Base-by-base conservation (phyloP, 2,329 filamentous ascomycete genomes). In the Neofusicoccum sp. region DNA sequence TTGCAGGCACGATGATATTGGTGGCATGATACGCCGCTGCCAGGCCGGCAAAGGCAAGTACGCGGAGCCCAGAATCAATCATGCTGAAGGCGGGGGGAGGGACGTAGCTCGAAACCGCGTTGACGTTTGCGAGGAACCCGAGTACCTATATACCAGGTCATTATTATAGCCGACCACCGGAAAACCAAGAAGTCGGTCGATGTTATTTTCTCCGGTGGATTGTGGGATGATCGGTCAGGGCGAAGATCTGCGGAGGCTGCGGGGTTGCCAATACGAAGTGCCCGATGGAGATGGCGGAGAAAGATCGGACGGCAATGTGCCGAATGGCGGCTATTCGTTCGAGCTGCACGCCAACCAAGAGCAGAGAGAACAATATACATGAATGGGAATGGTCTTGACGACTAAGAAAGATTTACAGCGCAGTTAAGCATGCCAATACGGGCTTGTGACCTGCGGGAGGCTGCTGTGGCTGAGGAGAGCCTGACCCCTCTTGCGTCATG, bases 241-340 rank as follows among this genome's bases (percentile, higher is more conserved):
- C 26, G 51, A 56, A 43, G 51, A 56, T 56, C 51, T 56, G 51
- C 51, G 51, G 51, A 56, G 51, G 51, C n/a, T 56, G 51, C 51
- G 51, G 51, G 51, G 51, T 56, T 43, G 51, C 24, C 26, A 43
- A 56, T 56, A 56, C 51, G 51, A 56, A 38, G n/a, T n/a, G 7
- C 20, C 51, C n/a, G 43, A 56, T 14, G 36, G 38, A 56, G 38
- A 56, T 43, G 38, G 36, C 51, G 51, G 51, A 56, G 9, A 56
- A 16, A 24, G 31, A 33, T 38, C 51, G 51, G 51, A 16, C 31
- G 20, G 43, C 41, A 33, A 38, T 28, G n/a, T 20, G 9, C 51
- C 51, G 51, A 56, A 30, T 8, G 30, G 9, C 14, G 9, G 5
- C 5, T 31, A 3, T 7, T 12, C 26, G 11, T 56, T 6, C 8